Base-by-base conservation (phyloP, 805 yeast species). In the Groenewaldozyma salmanticensis region DNA sequence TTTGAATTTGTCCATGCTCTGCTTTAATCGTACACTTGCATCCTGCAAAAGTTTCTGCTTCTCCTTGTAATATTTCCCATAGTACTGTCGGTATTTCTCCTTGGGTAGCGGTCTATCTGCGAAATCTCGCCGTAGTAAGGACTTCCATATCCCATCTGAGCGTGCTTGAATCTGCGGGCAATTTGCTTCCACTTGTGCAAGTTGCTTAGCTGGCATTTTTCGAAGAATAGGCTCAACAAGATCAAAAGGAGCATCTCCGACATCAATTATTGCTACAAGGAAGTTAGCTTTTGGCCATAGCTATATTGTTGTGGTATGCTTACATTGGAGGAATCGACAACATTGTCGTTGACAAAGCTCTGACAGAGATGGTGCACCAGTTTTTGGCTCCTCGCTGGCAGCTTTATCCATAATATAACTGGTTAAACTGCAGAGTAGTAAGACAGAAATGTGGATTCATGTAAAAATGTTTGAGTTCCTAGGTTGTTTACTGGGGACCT, bases 21-120 rank as follows among this genome's bases (percentile, higher is more conserved):
- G 48, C 4, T 57, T 48, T 19, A 61, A 50, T 22, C 66, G 46
- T 18, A 60, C 59, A 39, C 71, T 66, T 38, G 69, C 72, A 7
- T 65, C 62, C 35, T 66, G 67, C 42, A 70, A 48, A 44, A 65
- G 73, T 2, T 66, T 67, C 39, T 71, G 67, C 38, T 68, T 74
- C 41, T 67, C 74, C 45, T 49, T 60, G 44, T 17, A 45, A 39
- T 42, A 57, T 47, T 39, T 39, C 19, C 27, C 29, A 36, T 60
- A 65, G 2, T 57, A 42, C n/a, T 48, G 39, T 5, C 60, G 46
- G 46, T 42, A 59, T 13, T 51, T 31, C 6, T 39, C 24, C 3
- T 34, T 33, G 2, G 66, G 65, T 15, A 55, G 15, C 2, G 53
- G 59, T 6, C 60, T 46, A 35, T 58, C 61, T 5, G 55, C 46